These are phyloP conservation scores for Anaeromyces robustus DNA, from an alignment of 192 early-diverging fungal species.

Conservation along the genomic window DNA sequence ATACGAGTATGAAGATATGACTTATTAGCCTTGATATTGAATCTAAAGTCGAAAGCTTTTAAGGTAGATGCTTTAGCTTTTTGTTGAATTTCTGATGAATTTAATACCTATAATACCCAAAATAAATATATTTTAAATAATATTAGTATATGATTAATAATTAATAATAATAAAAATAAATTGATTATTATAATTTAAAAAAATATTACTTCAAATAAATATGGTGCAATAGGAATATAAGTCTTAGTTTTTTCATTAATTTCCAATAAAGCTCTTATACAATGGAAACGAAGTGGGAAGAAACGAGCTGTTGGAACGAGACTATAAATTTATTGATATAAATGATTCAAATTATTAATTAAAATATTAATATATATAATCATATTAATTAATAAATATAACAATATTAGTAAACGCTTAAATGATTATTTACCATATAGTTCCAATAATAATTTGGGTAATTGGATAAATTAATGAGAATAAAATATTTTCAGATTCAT, in stretches of 20 bases:
- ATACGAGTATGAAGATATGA: conserved; percentile 66
- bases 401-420: not conserved
- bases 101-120: conserved; percentile 16
- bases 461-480: conserved; percentile 73
- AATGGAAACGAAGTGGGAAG: conserved; percentile 85
- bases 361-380: not conserved
- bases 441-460: conserved; percentile 59
- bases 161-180: too few species aligned
- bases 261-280: conserved; percentile 53
- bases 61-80: conserved; percentile 61
- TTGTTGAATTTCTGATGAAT: conserved; percentile 44
- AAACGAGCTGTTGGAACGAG: conserved; percentile 78
- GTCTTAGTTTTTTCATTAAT: conserved; percentile 52
- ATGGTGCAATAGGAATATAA: conserved; percentile 71
- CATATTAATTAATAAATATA: not conserved
- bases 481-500: conserved; percentile 7
- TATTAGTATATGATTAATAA: too few species aligned
- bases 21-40: conserved; percentile 63
- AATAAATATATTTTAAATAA: too few species aligned
- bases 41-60: conserved; percentile 69
- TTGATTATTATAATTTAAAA: conserved; percentile 10
- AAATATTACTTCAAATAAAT: conserved; percentile 70
- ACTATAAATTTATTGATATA: conserved; percentile 13
- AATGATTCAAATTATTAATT: not conserved
- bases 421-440: conserved; percentile 20